Percentiles rank a stretch among this genome's conserved stretches.
phyloP scores from a whole-genome alignment of 1,139 yeast genomes.

The Protomyces lactucae-debilis region DNA sequence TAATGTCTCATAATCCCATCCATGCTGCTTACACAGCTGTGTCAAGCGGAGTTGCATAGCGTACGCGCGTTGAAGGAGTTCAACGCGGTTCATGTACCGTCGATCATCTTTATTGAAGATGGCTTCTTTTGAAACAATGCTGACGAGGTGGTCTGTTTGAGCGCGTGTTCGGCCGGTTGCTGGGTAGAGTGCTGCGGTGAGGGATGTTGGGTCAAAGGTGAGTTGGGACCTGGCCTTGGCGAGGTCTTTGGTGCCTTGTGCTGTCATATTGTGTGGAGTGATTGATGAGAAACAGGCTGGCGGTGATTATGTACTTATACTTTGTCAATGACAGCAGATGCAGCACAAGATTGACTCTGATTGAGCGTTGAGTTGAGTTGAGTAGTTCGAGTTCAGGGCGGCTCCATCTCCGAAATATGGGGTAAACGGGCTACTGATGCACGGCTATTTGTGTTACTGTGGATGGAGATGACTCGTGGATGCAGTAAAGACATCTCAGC shows the following conservation, averaged over 20 bases:
- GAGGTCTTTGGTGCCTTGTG: constrained; percentile 1
- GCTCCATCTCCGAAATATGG: too few species aligned
- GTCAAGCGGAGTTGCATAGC: constrained; percentile 16
- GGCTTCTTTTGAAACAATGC: constrained; percentile 6
- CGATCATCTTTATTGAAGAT: constrained; percentile 16
- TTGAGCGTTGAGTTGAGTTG: too few species aligned
- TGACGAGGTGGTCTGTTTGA: constrained; percentile 2
- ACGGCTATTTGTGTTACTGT: too few species aligned
- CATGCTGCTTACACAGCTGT: constrained; percentile 2
- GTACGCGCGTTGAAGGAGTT: constrained; percentile 18
- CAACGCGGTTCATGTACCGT: constrained; percentile 10
- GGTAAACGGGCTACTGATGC: too few species aligned
- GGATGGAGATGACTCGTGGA: too few species aligned
- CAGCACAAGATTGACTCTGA: too few species aligned
- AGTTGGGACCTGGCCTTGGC: neutral
- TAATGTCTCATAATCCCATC: constrained; percentile 14
- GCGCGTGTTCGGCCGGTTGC: constrained; percentile 2
- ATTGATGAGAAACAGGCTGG: neutral
- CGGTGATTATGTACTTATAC: neutral
- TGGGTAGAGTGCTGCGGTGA: constrained; percentile 9
- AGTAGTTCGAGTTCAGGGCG: too few species aligned
- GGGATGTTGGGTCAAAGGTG: constrained; percentile 1
- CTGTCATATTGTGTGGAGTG: neutral
- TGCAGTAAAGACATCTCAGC: too few species aligned
- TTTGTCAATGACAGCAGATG: too few species aligned